Percentiles rank a stretch among this genome's conserved stretches.
Conservation (phyloP, 306 rosid species). For the Boehmeria nivea region DNA sequence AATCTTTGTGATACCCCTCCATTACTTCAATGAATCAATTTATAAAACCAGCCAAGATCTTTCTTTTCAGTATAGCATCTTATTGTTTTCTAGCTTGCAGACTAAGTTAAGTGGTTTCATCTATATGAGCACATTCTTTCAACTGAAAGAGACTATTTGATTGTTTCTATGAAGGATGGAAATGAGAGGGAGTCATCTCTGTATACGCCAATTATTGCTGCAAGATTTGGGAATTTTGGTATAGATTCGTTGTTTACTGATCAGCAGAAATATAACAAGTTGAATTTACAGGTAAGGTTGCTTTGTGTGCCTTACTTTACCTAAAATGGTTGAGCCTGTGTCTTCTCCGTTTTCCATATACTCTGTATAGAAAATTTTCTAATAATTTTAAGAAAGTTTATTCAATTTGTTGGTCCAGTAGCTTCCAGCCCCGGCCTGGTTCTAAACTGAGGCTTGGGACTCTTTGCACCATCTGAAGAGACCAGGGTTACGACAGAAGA, state of each 20-base stretch:
- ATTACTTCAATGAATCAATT: too few relatives aligned
- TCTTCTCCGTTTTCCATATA: too few relatives aligned
- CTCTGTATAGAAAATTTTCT: too few relatives aligned
- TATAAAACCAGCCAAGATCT: too few relatives aligned
- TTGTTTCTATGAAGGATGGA: slow-evolving; percentile 50
- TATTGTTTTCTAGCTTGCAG: slow-evolving; percentile 1
- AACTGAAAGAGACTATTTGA: slow-evolving; percentile 10
- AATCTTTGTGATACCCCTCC: too few relatives aligned
- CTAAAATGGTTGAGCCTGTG: slow-evolving; percentile 13
- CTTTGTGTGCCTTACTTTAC: slow-evolving; percentile 17
- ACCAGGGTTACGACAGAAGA: too few relatives aligned
- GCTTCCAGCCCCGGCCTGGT: too few relatives aligned
- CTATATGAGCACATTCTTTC: slow-evolving; percentile 12
- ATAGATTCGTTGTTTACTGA: slow-evolving; percentile 51
- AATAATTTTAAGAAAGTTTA: too few relatives aligned
- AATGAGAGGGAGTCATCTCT: slow-evolving; percentile 43
- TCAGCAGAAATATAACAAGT: slow-evolving; percentile 56
- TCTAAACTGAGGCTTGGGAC: too few relatives aligned
- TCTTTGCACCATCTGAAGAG: too few relatives aligned
- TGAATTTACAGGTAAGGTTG: slow-evolving; percentile 57
- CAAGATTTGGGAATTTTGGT: slow-evolving; percentile 55
- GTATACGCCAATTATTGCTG: slow-evolving; percentile 53
- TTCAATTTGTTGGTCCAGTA: too few relatives aligned
- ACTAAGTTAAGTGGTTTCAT: slow-evolving; percentile 6
- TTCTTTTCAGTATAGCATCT: slow-evolving; percentile 21